Percentiles rank a stretch among this genome's conserved stretches.
phyloP scores from a whole-genome alignment of 495 filamentous ascomycete species.

The Podospora australis region DNA sequence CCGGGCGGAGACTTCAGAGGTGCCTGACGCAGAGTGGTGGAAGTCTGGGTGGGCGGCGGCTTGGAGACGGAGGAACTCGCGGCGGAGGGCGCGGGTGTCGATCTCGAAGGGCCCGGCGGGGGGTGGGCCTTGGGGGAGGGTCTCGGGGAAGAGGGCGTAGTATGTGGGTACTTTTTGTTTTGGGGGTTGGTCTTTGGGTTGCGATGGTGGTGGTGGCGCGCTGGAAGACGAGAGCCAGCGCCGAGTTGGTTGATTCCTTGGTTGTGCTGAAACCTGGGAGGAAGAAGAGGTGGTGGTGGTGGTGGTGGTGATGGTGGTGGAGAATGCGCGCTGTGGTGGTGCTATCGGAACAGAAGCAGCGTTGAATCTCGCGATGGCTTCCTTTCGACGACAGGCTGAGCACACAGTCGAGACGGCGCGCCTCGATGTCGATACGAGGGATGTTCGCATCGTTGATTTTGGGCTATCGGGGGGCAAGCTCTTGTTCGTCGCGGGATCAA shows the following conservation, averaged over 20 bases:
- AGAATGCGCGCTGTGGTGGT: not conserved
- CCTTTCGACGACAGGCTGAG: conserved; percentile 20
- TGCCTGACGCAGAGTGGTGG: conserved; percentile 41
- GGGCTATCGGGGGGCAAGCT: no score
- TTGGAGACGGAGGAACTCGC: conserved; percentile 84
- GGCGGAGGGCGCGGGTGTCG: conserved; percentile 58
- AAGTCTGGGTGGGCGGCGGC: conserved; percentile 76
- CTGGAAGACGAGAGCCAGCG: conserved; percentile 1
- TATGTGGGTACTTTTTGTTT: conserved; percentile 28
- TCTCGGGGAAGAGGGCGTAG: conserved; percentile 84
- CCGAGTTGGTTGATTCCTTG: not conserved
- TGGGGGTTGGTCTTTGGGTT: conserved; percentile 1
- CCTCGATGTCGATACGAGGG: conserved; percentile 11
- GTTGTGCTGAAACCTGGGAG: not conserved
- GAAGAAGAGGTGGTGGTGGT: conserved; percentile 7
- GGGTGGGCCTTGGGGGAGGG: conserved; percentile 74
- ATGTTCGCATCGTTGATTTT: conserved; percentile 17
- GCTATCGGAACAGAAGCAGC: no score
- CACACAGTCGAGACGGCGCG: conserved; percentile 18
- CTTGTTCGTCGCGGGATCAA: no score
- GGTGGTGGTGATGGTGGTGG: not conserved
- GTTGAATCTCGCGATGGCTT: no score
- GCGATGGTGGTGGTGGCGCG: not conserved
- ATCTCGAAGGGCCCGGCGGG: conserved; percentile 71
- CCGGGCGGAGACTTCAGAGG: conserved; percentile 20